phyloP scores from a whole-genome alignment of 2,329 filamentous ascomycete species.

The Clarireedia hainanense region DNA sequence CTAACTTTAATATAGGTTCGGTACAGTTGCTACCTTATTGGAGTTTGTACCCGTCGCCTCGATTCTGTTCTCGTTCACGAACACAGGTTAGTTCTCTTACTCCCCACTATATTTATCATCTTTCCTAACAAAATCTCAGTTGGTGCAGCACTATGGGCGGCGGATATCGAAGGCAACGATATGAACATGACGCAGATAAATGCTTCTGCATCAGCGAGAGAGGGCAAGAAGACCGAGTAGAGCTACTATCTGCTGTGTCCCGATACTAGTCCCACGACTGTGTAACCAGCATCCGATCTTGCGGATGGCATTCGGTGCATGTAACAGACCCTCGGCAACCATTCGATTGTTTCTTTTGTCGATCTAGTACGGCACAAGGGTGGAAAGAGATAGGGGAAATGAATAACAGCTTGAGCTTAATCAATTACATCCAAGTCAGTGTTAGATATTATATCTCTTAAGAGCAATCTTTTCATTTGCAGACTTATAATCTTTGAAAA shows the following conservation, averaged over 20 bases:
- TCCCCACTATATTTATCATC: background rate
- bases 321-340: background rate
- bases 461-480: no score
- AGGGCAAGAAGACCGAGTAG: slow-evolving; percentile 17
- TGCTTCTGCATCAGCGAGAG: slow-evolving; percentile 11
- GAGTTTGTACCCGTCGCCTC: slow-evolving; percentile 80
- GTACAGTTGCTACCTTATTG: slow-evolving; percentile 64
- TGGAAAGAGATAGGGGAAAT: background rate
- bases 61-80: slow-evolving; percentile 83
- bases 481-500: no score
- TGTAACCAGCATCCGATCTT: slow-evolving; percentile 1
- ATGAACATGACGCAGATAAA: slow-evolving; percentile 24
- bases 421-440: no score
- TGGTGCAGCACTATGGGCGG: slow-evolving; percentile 89
- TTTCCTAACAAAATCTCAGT: slow-evolving; percentile 40
- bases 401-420: no score
- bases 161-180: slow-evolving; percentile 58
- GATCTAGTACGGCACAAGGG: background rate
- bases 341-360: background rate
- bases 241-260: slow-evolving; percentile 13
- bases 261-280: slow-evolving; percentile 12
- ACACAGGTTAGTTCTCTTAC: slow-evolving; percentile 48
- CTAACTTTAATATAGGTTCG: slow-evolving; percentile 52
- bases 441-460: no score
- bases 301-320: background rate